Base-by-base conservation (phyloP, 345 rosid species). In the Linum lewisii region DNA sequence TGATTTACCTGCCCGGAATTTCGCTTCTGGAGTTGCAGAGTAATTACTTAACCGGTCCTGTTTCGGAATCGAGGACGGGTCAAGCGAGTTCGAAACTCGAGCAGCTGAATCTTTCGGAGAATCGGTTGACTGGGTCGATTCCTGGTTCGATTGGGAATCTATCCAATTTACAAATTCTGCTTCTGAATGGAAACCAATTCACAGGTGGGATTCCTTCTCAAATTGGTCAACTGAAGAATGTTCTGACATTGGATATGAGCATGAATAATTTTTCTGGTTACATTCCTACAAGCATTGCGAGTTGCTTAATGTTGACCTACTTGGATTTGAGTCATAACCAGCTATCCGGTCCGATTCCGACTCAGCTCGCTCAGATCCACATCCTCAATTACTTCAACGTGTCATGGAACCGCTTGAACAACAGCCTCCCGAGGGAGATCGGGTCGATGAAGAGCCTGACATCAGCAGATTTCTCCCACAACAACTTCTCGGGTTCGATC, bases 291-390 rank as follows among this genome's bases (percentile, higher is more conserved):
- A 80, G 73, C 52, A 79, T 85, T 20, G 84, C 83, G 54, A 61
- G 72, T 53, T 85, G 88, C 62, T 55, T 36, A 59, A 84, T 71
- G 67, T 74, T 85, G 24, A 77, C 84, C 10, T 81, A 63, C 68
- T 77, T 85, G 24, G 92, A 85, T 69, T 53, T 85, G 63, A 85
- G 92, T 76, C 84, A 77, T 63, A 85, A 85, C 71, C 79, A 77
- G 65, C 81, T 85, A 29, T 79, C 84, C 16, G 86, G 92, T 18
- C 71, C 81, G 15, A 75, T 85, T 37, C 84, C 92, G 20, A 51
- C 44, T 24, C 75, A 72, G 50, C 74, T 85, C 47, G 67, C 78
- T 56, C 64, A 74, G 37, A 61, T 81, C 50, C 78, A 65, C 53
- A 78, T 79, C 58, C 64, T 85, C 37, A 82, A 75, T 57, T 85